Evolutionary conservation across 2,329 filamentous ascomycete genomes (phyloP), one percentile per base, ranked within the genome.

Genomic region (Pyrenochaeta sp.): DNA sequence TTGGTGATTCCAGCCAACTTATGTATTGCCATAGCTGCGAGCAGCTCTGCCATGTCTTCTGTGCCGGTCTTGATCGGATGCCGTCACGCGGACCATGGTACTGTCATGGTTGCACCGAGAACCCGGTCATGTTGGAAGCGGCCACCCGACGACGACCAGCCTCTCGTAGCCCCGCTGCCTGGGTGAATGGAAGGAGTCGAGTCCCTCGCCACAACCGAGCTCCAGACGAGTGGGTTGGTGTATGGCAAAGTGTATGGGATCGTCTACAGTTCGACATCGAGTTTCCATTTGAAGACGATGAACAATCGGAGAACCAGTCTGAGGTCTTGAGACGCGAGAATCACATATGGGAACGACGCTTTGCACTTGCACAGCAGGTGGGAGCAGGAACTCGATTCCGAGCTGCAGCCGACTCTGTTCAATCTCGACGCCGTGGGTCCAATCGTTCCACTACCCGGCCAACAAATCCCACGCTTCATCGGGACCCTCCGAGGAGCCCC

Each of bases 11-110:
- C 70, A 88, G 95, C 53, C 80, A 91, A 13, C 81, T 96, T 38
- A 85, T 97, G 55, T 83, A 96, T 48, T 99, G 94, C 74, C 91
- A 96, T 70, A 87, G 85, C 63, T 99, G 94, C 76, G 88, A 96
- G 76, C 86, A 87, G 22, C 83, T 89, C 29, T 96, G 93, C 62
- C 94, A 99, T 71, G 91, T 91, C 34, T 89, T 95, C 71, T 99
- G 94, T 71, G 84, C 96, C 49, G 92, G 89, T 22, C 81, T 96
- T 35, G 86, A 92, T 48, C 75, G 79, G 39, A 83, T 96, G 42
- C 91, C 92, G 15, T 74, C 80, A 15, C 60, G 67, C 20, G 89
- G 88, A 19, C 78, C 86, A 54, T 99, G 93, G 92, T 96, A 93
- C 70, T 99, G 94, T 75, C 86, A 94, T 72, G 85, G 88, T 60